Evolutionary conservation across 345 rosid species (phyloP).

Genomic region (Mangifera indica): DNA sequence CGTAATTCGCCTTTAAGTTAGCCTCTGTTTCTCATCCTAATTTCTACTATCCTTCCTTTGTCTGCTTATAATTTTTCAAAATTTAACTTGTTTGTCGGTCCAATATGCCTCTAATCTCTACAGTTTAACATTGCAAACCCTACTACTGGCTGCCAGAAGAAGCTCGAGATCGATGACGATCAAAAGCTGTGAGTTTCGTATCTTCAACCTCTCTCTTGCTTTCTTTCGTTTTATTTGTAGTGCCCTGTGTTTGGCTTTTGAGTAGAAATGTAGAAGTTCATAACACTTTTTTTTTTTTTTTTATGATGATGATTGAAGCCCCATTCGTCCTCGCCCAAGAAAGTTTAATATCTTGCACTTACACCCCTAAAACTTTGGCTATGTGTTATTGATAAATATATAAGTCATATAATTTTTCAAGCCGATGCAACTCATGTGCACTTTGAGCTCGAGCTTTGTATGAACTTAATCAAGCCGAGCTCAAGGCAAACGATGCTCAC

Average conservation of each 20-base stretch:
- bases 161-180: conserved; percentile 56
- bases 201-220: too few relatives aligned
- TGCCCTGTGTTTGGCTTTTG: not conserved
- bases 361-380: not conserved
- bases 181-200: conserved; percentile 41
- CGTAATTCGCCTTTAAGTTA: not conserved
- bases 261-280: not conserved
- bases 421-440: too few relatives aligned
- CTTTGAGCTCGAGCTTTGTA: too few relatives aligned
- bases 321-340: not conserved
- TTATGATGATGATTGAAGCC: not conserved
- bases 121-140: conserved; percentile 56
- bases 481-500: too few relatives aligned
- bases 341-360: too few relatives aligned
- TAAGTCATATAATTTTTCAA: too few relatives aligned
- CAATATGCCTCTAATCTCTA: not conserved
- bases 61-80: not conserved
- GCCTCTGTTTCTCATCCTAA: not conserved
- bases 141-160: conserved; percentile 57
- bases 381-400: too few relatives aligned
- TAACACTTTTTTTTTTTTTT: too few relatives aligned
- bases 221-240: too few relatives aligned
- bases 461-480: too few relatives aligned
- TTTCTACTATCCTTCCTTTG: not conserved
- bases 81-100: not conserved